Evolutionary conservation across 441 rosid species (phyloP).

Genomic region (Breynia disticha): DNA sequence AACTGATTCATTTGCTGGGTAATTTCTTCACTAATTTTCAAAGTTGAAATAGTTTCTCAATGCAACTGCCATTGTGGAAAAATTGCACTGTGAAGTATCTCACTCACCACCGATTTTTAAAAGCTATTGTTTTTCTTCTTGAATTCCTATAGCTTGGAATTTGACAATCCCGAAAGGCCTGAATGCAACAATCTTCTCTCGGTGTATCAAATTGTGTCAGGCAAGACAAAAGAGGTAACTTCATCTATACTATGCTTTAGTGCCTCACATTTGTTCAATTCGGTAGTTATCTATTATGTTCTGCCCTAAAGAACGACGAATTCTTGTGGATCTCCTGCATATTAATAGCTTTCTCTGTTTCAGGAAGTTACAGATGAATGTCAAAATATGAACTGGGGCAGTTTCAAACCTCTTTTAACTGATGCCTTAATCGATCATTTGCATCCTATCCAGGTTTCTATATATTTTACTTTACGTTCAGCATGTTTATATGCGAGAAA

Average conservation of each 20-base stretch:
- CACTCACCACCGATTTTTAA: too few species aligned
- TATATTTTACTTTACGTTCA: background rate
- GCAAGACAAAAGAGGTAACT: constrained; percentile 77
- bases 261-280: background rate
- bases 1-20: constrained; percentile 83
- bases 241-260: constrained; percentile 7
- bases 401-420: constrained; percentile 55
- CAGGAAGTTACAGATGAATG: constrained; percentile 81
- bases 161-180: constrained; percentile 84
- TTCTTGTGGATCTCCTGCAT: background rate
- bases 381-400: constrained; percentile 76
- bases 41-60: background rate
- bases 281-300: background rate
- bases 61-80: too few species aligned
- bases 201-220: constrained; percentile 74
- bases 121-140: constrained; percentile 9
- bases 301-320: background rate
- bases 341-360: background rate
- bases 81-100: too few species aligned
- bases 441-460: constrained; percentile 74
- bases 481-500: too few species aligned
- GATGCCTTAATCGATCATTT: constrained; percentile 79
- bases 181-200: constrained; percentile 94
- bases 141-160: constrained; percentile 50
- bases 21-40: constrained; percentile 13